Percentiles rank a stretch among this genome's conserved stretches.
phyloP scores from a whole-genome alignment of 768 basidiomycete species.

The Tricholoma saponaceum region DNA sequence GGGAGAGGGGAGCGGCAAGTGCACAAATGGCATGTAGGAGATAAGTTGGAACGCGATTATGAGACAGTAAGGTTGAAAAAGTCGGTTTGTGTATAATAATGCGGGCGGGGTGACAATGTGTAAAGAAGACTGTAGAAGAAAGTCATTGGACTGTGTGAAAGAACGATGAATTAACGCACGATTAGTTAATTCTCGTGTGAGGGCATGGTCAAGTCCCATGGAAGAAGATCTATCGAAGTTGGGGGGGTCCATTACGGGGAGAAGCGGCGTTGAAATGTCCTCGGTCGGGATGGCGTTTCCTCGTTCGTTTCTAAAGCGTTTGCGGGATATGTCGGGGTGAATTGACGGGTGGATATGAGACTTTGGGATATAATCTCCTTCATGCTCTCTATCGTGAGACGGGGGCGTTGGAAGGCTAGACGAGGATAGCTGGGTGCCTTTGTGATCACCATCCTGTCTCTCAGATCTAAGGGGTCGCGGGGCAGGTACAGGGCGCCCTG shows the following conservation, averaged over 20 bases:
- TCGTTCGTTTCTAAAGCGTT: constrained; percentile 45
- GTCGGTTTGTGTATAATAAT: constrained; percentile 77
- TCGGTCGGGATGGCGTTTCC: constrained; percentile 34
- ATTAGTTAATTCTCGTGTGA: constrained; percentile 73
- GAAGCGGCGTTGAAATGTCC: constrained; percentile 26
- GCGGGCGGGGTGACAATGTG: constrained; percentile 75
- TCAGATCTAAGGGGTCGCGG: constrained; percentile 50
- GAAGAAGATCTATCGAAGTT: constrained; percentile 38
- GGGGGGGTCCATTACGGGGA: constrained; percentile 35
- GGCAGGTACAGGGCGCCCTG: constrained; percentile 77
- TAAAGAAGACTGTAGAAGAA: constrained; percentile 62
- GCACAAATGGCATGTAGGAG: constrained; percentile 75
- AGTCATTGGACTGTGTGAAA: constrained; percentile 8
- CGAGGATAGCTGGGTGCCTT: constrained; percentile 16
- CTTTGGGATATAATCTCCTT: constrained; percentile 37
- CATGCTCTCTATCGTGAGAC: constrained; percentile 23
- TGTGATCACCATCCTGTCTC: constrained; percentile 21
- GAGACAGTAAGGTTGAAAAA: constrained; percentile 62
- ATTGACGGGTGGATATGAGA: constrained; percentile 13
- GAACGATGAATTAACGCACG: constrained; percentile 38
- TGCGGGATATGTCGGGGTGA: constrained; percentile 27
- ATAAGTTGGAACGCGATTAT: constrained; percentile 63
- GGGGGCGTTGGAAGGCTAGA: constrained; percentile 19
- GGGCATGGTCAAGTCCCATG: constrained; percentile 51
- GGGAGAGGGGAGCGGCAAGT: constrained; percentile 72